phyloP scores from a whole-genome alignment of 768 basidiomycete species.

The Lanmaoa pseudosensibilis region DNA sequence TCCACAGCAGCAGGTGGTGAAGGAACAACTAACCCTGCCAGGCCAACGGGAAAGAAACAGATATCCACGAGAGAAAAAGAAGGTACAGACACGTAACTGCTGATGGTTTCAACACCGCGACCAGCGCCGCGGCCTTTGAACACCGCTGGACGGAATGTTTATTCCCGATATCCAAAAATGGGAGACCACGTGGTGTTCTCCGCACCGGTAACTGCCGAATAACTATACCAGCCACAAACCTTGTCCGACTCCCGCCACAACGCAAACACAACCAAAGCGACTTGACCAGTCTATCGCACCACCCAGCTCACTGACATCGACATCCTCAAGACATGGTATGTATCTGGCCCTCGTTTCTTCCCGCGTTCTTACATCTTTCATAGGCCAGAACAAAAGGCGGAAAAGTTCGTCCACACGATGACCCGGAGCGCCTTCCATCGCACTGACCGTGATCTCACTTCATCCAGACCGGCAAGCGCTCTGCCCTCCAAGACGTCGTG shows the following conservation, averaged over 20 bases:
- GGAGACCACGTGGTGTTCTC: too few relatives aligned
- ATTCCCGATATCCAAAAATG: background rate
- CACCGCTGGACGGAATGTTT: too few relatives aligned
- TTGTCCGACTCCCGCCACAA: conserved; percentile 39
- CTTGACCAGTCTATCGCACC: conserved; percentile 8
- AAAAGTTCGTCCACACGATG: conserved; percentile 24
- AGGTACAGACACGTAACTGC: background rate
- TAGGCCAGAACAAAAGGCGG: conserved; percentile 44
- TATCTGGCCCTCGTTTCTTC: conserved; percentile 4
- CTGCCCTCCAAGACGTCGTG: conserved; percentile 96
- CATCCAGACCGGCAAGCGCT: conserved; percentile 80
- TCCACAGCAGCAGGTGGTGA: background rate
- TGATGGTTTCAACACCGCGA: too few relatives aligned
- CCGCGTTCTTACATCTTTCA: conserved; percentile 13
- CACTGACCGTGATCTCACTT: conserved; percentile 5
- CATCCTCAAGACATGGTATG: conserved; percentile 73
- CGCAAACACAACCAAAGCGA: conserved; percentile 40
- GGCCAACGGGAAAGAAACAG: background rate
- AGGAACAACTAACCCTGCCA: background rate
- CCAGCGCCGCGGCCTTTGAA: background rate
- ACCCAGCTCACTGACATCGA: conserved; percentile 54
- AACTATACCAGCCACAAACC: conserved; percentile 61
- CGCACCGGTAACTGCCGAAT: conserved; percentile 36
- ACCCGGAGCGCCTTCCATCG: conserved; percentile 24
- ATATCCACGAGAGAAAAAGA: background rate